Base-by-base conservation (phyloP, 345 rosid genomes). In the Hibiscus trionum region DNA sequence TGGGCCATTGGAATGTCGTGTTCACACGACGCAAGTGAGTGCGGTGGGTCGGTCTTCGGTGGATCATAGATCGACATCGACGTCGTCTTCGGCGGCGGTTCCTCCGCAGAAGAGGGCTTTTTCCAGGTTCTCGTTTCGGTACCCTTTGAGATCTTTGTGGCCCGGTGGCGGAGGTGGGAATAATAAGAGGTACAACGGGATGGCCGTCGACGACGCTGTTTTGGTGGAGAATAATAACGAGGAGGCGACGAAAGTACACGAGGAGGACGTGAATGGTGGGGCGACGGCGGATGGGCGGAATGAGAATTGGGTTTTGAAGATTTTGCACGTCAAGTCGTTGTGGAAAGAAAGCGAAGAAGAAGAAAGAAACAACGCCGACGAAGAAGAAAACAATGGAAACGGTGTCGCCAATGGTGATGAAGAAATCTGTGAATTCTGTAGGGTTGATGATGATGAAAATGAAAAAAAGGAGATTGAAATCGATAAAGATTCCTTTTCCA, bases 251-350 rank as follows among this genome's bases (percentile, higher is more conserved):
- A 50, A 17, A 5, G 75, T 69, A 16, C 73, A 61, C 7, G 88
- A 72, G 67, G 83, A 61, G 12, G 75, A 16, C 8, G 74, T 21
- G 70, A 19, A 49, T 50, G 59, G 69, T 33, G 75, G 42, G 7
- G 76, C 77, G 56, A 47, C 42, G 70, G 60, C 75, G 59, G 88
- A 76, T 53, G 84, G 78, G 49, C 72, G 77, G 46, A 81, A 83
- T 19, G 90, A 77, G 77, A 94, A 84, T 73, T 94, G 97, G 97
- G 90, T 91, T n/a, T 56, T 88, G 82, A 94, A 87, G 93, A 90
- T 91, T 86, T 78, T 95, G 84, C 92, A 86, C 24, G 90, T 90
- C 24, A 81, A 84, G 56, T 88, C 96, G 0, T 80, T 89, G 27
- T 82, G 91, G 89, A 84, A 79, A 67, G 84, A 80, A 73, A 80